phyloP scores from a whole-genome alignment of 164 flowering plant genomes.

The Umbellularia californica region DNA sequence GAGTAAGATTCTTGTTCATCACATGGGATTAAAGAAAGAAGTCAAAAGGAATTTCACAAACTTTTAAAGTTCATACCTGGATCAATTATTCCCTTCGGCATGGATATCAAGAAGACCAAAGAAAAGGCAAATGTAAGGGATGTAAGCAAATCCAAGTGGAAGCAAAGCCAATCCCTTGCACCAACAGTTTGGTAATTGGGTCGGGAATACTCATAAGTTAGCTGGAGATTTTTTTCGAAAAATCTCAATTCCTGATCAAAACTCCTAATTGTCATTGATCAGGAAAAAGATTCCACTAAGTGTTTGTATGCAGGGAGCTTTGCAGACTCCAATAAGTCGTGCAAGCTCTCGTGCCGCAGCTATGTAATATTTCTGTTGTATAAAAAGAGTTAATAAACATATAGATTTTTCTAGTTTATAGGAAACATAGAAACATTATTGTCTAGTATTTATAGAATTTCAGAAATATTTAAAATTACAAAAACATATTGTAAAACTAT shows the following conservation, averaged over 20 bases:
- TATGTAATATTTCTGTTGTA: slow-evolving; percentile 34
- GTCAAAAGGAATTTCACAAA: background rate
- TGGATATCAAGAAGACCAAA: slow-evolving; percentile 31
- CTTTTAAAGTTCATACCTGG: slow-evolving; percentile 23
- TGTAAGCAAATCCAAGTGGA: slow-evolving; percentile 38
- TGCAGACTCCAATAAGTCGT: slow-evolving; percentile 31
- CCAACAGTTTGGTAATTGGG: slow-evolving; percentile 28
- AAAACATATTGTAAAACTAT: background rate
- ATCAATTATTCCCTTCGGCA: slow-evolving; percentile 34
- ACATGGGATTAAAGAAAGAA: background rate
- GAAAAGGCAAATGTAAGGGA: slow-evolving; percentile 34
- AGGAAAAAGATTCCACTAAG: slow-evolving; percentile 41
- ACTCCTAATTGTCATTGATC: slow-evolving; percentile 39
- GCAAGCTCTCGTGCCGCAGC: slow-evolving; percentile 29
- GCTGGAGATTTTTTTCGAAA: slow-evolving; percentile 20
- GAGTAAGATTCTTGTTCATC: background rate
- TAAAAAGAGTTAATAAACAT: background rate
- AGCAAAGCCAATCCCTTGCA: slow-evolving; percentile 39
- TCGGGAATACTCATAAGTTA: slow-evolving; percentile 27
- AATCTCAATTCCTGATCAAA: slow-evolving; percentile 38
- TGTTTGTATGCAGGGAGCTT: slow-evolving; percentile 41
- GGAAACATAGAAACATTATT: background rate
- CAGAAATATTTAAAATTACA: background rate
- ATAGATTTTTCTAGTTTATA: no score
- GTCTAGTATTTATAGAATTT: background rate